Base-by-base conservation (phyloP, 805 yeast species). In the Starmerella ratchasimensis region DNA sequence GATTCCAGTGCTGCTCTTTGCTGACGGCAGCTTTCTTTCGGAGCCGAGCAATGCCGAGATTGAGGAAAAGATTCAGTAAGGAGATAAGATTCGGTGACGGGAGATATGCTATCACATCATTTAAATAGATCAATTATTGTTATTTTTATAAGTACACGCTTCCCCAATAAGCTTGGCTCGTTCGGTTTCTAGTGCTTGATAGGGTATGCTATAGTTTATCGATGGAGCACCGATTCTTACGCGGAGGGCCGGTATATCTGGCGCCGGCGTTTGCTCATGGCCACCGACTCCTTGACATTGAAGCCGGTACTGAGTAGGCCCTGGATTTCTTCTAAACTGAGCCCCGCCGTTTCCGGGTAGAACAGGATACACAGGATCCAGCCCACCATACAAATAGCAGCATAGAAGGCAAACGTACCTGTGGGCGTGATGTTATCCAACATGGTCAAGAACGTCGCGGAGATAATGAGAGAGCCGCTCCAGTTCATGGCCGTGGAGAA, bases 361-460 rank as follows among this genome's bases (percentile, higher is more conserved):
- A 83, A 74, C 69, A 84, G 78, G 62, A 64, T 79, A 26, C 80
- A 80, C 55, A 82, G 74, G 3, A 81, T 47, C 55, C 77, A 70
- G 1, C 96, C 74, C 2, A 82, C 49, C 10, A 72, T 64, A 53
- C 90, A 73, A 38, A 90, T 67, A 1, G 74, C 93, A 1, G 94
- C 95, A 57, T 84, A 88, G 47, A 88, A 71, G 1, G 86, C 73
- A 61, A 88, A 88, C 0, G 97, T 88, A 19, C 97, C 97, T 0
- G 94, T 74, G 30, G 97, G 96, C 1, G 97, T 82, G 46, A 90
- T 83, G 49, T 74, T 80, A 55, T 81, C 72, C 63, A 90, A 69
- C 96, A 88, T 84, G 21, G 97, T 88, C 58, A 90, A 68, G 62
- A 86, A 88, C 0, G 95, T 80, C 2, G 94, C 72, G 1, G 96